Evolutionary conservation across 2,329 filamentous ascomycete species (phyloP).

Genomic region (Penicillium sp.): DNA sequence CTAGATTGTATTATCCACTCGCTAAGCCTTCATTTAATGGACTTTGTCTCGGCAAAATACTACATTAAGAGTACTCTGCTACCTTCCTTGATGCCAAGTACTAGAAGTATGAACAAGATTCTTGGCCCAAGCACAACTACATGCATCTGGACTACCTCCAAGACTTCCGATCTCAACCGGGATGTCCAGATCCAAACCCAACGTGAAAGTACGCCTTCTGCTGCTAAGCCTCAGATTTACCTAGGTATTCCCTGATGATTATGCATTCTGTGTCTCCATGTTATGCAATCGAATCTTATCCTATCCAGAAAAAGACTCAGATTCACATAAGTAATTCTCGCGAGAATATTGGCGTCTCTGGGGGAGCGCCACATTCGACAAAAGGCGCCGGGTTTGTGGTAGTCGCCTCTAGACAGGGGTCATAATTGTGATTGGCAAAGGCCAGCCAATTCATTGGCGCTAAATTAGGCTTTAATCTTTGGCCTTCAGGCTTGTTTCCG

Average conservation of each 20-base stretch:
- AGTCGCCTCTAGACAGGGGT: background rate
- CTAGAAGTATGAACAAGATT: background rate
- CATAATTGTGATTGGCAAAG: background rate
- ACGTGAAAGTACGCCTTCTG: background rate
- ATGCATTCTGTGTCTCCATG: background rate
- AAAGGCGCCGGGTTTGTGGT: background rate
- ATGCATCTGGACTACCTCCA: background rate
- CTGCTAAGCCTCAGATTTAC: background rate
- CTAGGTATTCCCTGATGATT: no score
- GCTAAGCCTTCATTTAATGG: background rate
- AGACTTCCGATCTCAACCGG: background rate
- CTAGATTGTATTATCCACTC: background rate
- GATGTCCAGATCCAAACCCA: background rate
- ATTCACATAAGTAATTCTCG: background rate
- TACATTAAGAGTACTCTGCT: background rate
- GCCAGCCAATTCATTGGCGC: background rate
- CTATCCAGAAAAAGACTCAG: no score
- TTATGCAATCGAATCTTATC: background rate
- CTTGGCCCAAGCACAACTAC: background rate
- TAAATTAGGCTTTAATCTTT: background rate
- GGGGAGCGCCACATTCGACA: conserved; percentile 2
- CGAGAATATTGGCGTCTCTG: background rate
- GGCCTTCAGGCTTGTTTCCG: background rate
- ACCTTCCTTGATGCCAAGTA: background rate
- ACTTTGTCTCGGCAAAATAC: background rate